A percentile compares a stretch with the other conserved stretches of the same genome.
phyloP scores from a whole-genome alignment of 371 early-diverging fungal species.

The Zancudomyces culisetae region DNA sequence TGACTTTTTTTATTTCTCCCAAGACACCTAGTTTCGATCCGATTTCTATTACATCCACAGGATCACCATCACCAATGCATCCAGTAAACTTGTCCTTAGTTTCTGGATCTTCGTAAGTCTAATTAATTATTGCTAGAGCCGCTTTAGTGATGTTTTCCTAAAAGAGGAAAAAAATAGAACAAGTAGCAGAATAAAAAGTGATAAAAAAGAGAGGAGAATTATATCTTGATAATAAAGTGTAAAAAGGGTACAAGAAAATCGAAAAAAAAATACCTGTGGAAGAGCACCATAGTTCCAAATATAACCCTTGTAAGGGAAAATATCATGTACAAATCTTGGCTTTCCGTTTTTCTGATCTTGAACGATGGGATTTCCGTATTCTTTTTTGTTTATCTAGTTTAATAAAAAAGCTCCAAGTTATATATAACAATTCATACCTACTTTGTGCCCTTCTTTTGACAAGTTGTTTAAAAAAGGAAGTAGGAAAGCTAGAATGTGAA shows the following conservation, averaged over 20 bases:
- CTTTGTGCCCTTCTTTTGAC: no score
- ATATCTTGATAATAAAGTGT: background rate
- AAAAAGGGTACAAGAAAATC: background rate
- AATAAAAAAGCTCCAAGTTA: no score
- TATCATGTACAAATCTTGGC: constrained; percentile 88
- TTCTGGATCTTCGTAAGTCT: constrained; percentile 93
- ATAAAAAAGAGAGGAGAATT: background rate
- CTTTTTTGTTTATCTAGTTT: constrained; percentile 25
- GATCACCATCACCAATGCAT: constrained; percentile 91
- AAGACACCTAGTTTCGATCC: constrained; percentile 62
- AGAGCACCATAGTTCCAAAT: constrained; percentile 99
- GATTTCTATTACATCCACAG: constrained; percentile 93
- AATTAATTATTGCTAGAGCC: no score
- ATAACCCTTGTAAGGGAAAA: constrained; percentile 98
- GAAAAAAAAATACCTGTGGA: constrained; percentile 36
- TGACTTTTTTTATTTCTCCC: constrained; percentile 92
- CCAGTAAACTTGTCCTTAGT: constrained; percentile 61
- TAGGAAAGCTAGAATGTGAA: no score
- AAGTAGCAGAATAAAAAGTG: no score
- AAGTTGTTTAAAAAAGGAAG: no score
- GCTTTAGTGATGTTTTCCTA: no score
- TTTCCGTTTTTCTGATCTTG: constrained; percentile 97
- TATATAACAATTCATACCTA: no score
- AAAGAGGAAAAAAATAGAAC: no score
- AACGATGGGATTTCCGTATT: constrained; percentile 89